These are phyloP conservation scores for Paracoccidioides lutzii DNA, from an alignment of 2,329 filamentous ascomycete genomes.

Conservation along the genomic window DNA sequence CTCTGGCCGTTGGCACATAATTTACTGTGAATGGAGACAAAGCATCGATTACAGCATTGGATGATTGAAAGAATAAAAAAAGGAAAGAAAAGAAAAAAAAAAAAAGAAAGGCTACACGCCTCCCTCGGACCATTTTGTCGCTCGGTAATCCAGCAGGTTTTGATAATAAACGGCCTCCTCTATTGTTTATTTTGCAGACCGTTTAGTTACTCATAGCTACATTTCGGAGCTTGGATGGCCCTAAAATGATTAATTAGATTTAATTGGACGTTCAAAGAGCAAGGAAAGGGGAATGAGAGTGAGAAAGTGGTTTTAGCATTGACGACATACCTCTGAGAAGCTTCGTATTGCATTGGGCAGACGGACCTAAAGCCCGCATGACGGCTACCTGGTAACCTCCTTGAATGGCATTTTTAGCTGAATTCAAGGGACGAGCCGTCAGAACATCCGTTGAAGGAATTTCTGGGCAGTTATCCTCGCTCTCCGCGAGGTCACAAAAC, in stretches of 20 bases:
- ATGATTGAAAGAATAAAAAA: not conserved
- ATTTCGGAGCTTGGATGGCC: conserved; percentile 34
- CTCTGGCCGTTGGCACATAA: no score
- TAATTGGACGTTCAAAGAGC: not conserved
- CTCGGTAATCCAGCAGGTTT: not conserved
- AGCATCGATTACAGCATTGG: no score
- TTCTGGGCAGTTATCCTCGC: conserved; percentile 65
- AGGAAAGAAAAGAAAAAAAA: not conserved
- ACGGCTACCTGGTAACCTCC: conserved; percentile 21
- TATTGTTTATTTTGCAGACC: not conserved
- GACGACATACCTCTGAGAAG: conserved; percentile 26
- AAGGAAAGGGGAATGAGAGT: not conserved
- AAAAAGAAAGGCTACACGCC: not conserved
- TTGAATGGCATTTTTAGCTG: conserved; percentile 21
- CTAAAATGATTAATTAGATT: conserved; percentile 12
- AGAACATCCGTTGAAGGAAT: conserved; percentile 39
- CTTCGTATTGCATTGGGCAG: conserved; percentile 24
- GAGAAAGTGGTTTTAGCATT: no score
- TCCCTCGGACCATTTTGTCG: not conserved
- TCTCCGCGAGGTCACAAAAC: conserved; percentile 69
- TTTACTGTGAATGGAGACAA: no score
- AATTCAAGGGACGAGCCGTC: conserved; percentile 39
- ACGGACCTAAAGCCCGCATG: conserved; percentile 18
- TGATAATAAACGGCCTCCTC: not conserved
- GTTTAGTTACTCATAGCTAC: conserved; percentile 17